phyloP scores from a whole-genome alignment of 2,329 filamentous ascomycete species.

The Hypomyces perniciosus region DNA sequence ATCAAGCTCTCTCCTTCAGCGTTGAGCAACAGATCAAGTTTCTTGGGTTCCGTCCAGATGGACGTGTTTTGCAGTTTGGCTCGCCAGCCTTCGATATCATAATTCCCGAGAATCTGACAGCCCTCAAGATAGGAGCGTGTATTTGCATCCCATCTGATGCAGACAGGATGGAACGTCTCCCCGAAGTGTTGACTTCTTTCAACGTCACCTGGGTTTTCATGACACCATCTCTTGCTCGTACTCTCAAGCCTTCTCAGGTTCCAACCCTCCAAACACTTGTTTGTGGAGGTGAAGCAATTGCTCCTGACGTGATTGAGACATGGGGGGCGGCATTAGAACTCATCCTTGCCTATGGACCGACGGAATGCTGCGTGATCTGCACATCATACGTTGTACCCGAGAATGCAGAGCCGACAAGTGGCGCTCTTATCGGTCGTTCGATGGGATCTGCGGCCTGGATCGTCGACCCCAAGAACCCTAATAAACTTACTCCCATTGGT shows the following conservation, averaged over 20 bases:
- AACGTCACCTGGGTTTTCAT: constrained; percentile 3
- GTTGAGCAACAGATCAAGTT: not conserved
- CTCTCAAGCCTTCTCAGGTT: constrained; percentile 6
- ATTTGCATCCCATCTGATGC: constrained; percentile 17
- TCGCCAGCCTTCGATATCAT: constrained; percentile 16
- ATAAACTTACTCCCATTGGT: not conserved
- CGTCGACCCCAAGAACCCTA: not conserved
- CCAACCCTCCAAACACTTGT: constrained; percentile 9
- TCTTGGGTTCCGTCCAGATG: not conserved
- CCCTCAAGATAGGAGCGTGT: constrained; percentile 13
- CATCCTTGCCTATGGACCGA: not conserved
- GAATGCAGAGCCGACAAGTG: not conserved
- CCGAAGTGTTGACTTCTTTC: not conserved
- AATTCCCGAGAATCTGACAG: constrained; percentile 6
- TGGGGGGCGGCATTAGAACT: not conserved
- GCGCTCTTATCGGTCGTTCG: not conserved
- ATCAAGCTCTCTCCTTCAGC: not conserved
- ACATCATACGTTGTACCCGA: not conserved
- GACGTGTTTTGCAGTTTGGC: constrained; percentile 14
- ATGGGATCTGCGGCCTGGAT: not conserved
- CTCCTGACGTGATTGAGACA: not conserved
- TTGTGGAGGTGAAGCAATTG: constrained; percentile 14
- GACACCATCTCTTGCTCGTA: constrained; percentile 11
- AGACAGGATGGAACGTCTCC: constrained; percentile 11
- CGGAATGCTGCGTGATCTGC: not conserved